Conservation (phyloP, 768 basidiomycete species). For the Trametes gibbosa region DNA sequence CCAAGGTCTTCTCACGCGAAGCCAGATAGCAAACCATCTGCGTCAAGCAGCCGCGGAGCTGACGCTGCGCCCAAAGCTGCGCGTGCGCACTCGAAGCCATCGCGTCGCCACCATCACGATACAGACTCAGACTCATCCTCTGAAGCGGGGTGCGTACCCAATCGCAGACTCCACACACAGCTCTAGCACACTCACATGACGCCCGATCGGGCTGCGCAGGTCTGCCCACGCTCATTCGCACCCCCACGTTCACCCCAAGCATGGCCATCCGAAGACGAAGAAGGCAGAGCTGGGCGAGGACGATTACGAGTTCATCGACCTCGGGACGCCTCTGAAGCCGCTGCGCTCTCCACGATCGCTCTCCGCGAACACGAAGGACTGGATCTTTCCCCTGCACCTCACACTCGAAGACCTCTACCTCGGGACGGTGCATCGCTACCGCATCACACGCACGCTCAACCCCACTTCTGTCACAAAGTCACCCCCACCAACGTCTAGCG, state of each 20-base stretch:
- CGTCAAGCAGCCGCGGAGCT: slow-evolving; percentile 2
- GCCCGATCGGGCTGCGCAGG: not conserved
- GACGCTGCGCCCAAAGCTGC: slow-evolving; percentile 11
- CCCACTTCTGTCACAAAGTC: not conserved
- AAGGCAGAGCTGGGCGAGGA: slow-evolving; percentile 23
- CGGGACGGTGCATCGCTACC: slow-evolving; percentile 55
- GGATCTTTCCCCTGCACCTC: slow-evolving; percentile 63
- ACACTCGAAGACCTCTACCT: slow-evolving; percentile 60
- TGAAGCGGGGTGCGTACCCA: slow-evolving; percentile 9
- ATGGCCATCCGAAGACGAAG: slow-evolving; percentile 9
- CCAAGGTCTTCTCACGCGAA: not conserved
- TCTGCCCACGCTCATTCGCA: slow-evolving; percentile 6
- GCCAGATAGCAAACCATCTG: not conserved
- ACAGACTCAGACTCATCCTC: slow-evolving; percentile 13
- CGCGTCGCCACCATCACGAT: slow-evolving; percentile 10
- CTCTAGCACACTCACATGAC: not conserved
- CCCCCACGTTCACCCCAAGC: slow-evolving; percentile 6
- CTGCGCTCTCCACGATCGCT: slow-evolving; percentile 15
- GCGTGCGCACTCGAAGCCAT: slow-evolving; percentile 1
- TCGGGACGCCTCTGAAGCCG: slow-evolving; percentile 17
- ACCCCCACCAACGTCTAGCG: slow-evolving; percentile 24
- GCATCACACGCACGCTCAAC: slow-evolving; percentile 54
- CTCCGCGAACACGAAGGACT: slow-evolving; percentile 43
- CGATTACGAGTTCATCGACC: slow-evolving; percentile 29
- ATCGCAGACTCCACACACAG: not conserved